phyloP scores from a whole-genome alignment of 768 basidiomycete genomes.

The Agaricus blazei region DNA sequence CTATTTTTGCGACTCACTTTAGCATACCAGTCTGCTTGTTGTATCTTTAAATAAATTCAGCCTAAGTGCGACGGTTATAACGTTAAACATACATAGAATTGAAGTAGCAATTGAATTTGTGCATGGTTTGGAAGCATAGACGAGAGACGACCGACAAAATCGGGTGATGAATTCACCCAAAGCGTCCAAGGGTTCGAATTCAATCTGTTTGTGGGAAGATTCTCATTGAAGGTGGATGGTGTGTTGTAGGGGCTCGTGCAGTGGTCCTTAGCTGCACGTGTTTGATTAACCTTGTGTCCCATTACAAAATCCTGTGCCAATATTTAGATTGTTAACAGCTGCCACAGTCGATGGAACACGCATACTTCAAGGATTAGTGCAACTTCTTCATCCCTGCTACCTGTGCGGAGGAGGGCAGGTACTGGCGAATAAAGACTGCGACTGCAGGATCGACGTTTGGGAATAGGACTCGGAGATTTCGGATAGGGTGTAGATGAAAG shows the following conservation, averaged over 20 bases:
- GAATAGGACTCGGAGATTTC: constrained; percentile 3
- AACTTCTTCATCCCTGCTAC: constrained; percentile 20
- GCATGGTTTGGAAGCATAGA: constrained; percentile 13
- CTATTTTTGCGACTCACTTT: constrained; percentile 3
- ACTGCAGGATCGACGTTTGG: constrained; percentile 10
- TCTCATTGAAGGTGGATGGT: neutral
- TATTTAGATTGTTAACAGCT: neutral
- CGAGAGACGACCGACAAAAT: constrained; percentile 15
- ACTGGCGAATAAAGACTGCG: constrained; percentile 2
- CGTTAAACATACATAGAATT: constrained; percentile 16
- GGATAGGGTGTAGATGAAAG: constrained; percentile 6
- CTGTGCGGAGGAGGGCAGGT: constrained; percentile 13
- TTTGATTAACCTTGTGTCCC: constrained; percentile 5
- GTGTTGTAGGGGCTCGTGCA: neutral
- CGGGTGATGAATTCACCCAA: constrained; percentile 15
- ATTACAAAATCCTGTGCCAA: constrained; percentile 7
- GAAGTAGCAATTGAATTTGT: constrained; percentile 13
- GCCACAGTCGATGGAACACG: neutral
- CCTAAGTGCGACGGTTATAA: neutral
- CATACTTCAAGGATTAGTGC: constrained; percentile 23
- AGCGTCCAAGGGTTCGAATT: constrained; percentile 18
- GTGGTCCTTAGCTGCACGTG: neutral
- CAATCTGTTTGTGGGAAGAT: neutral
- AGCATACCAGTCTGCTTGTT: constrained; percentile 10
- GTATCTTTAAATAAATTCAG: constrained; percentile 3